phyloP scores from a whole-genome alignment of 2,329 filamentous ascomycete species.

The Monosporascus sp. region DNA sequence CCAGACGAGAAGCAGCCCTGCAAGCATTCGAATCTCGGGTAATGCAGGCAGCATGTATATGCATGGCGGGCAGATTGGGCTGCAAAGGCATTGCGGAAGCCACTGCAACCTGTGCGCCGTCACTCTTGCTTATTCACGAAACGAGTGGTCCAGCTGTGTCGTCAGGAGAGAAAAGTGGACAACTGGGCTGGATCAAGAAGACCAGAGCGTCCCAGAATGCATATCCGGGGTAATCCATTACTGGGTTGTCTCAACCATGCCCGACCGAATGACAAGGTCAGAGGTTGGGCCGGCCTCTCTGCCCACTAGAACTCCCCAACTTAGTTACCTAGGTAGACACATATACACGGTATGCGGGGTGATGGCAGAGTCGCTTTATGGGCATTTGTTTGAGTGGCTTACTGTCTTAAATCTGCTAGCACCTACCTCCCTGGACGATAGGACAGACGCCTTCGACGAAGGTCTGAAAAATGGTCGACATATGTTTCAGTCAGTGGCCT shows the following conservation, averaged over 20 bases:
- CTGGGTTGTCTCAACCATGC: not conserved
- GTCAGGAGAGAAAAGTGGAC: not conserved
- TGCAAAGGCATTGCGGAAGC: constrained; percentile 20
- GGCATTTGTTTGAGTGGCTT: no score
- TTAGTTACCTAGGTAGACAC: no score
- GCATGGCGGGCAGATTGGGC: constrained; percentile 21
- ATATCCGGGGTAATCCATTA: not conserved
- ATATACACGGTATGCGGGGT: no score
- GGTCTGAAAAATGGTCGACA: no score
- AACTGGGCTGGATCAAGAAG: not conserved
- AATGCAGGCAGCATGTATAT: constrained; percentile 5
- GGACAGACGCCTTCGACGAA: no score
- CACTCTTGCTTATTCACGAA: constrained; percentile 16
- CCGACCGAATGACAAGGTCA: not conserved
- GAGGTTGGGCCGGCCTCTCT: not conserved
- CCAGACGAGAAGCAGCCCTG: no score
- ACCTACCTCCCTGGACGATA: no score
- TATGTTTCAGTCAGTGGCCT: no score
- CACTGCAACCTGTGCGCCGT: constrained; percentile 18
- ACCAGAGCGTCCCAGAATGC: not conserved
- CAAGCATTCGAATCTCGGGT: not conserved
- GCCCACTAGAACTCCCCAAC: not conserved
- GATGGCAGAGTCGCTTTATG: no score
- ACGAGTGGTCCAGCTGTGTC: constrained; percentile 13
- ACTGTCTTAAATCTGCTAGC: no score